Conservation (phyloP, 352 stramenopile genomes). For the Globisporangium polare region DNA sequence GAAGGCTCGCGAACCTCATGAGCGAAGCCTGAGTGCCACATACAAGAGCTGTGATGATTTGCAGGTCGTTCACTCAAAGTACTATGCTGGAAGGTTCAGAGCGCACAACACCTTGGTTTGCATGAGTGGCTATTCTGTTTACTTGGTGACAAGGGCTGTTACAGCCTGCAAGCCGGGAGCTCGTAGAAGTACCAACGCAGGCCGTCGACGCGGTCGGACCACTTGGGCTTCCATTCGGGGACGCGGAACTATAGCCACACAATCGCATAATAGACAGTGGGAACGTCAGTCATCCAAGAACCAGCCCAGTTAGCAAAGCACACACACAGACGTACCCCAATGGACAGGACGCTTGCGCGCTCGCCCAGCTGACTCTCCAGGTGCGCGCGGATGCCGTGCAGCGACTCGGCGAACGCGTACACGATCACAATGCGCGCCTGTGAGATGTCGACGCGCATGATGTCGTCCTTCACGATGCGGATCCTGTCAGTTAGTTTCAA, state of each 20-base stretch:
- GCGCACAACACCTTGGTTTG: background rate
- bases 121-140: background rate
- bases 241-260: slow-evolving; percentile 60
- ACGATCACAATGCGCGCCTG: slow-evolving; percentile 67
- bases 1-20: slow-evolving; percentile 49
- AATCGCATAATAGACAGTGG: background rate
- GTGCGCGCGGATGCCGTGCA: slow-evolving; percentile 52
- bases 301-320: background rate
- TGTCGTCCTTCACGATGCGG: slow-evolving; percentile 44
- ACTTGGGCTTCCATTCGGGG: slow-evolving; percentile 59
- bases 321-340: slow-evolving; percentile 46
- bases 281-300: background rate
- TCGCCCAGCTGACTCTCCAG: slow-evolving; percentile 35
- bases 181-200: slow-evolving; percentile 80
- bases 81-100: background rate
- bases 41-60: background rate
- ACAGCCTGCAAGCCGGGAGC: slow-evolving; percentile 22
- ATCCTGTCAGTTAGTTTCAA: slow-evolving; percentile 36
- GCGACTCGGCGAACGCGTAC: slow-evolving; percentile 80
- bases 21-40: slow-evolving; percentile 12
- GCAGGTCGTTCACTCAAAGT: background rate
- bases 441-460: slow-evolving; percentile 51
- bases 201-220: slow-evolving; percentile 40
- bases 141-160: background rate
- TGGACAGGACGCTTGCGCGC: slow-evolving; percentile 57